Percentiles rank a stretch among this genome's conserved stretches.
phyloP scores from a whole-genome alignment of 306 rosid species.

The Oemleria cerasiformis region DNA sequence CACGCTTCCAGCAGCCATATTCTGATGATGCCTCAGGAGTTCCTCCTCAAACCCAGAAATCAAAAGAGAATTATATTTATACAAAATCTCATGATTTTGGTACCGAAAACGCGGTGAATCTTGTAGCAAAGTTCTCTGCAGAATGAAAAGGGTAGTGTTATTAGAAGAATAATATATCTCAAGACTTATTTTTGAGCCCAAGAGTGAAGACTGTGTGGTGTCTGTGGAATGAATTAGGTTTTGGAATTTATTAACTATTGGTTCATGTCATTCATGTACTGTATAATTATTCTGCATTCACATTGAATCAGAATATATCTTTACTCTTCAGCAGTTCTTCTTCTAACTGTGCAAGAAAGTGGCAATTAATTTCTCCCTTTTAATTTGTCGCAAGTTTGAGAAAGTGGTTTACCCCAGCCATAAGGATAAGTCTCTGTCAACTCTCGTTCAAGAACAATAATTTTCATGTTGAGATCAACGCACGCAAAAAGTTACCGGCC shows the following conservation, averaged over 20 bases:
- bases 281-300: background rate
- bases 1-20: slow-evolving; percentile 9
- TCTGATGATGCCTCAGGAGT: background rate
- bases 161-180: background rate
- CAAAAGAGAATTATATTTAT: background rate
- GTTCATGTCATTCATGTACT: too few species aligned
- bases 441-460: background rate
- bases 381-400: background rate
- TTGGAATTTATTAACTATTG: background rate
- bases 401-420: background rate
- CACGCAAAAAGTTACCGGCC: background rate
- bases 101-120: background rate
- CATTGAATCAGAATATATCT: background rate
- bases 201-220: background rate
- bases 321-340: background rate
- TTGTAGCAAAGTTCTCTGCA: background rate
- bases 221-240: background rate
- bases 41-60: slow-evolving; percentile 6
- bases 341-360: background rate
- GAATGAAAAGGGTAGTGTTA: background rate
- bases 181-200: background rate
- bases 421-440: background rate
- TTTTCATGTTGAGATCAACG: background rate
- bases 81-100: background rate
- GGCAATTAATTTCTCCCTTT: background rate